phyloP scores from a whole-genome alignment of 2,329 filamentous ascomycete genomes.

The Mycocentrospora acerina region DNA sequence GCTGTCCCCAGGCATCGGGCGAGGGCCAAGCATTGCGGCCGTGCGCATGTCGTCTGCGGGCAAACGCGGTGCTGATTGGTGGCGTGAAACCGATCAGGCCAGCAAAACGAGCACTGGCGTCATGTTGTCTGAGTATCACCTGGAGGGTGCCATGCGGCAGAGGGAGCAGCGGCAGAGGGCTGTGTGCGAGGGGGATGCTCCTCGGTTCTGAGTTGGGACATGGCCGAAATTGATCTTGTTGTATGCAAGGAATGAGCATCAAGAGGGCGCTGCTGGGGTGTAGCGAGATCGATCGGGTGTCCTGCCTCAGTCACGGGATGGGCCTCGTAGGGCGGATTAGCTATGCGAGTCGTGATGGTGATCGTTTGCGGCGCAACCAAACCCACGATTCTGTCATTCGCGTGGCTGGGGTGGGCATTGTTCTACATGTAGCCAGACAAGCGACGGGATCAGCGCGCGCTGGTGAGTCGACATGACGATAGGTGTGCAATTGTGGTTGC shows the following conservation, averaged over 20 bases:
- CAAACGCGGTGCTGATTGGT: slow-evolving; percentile 15
- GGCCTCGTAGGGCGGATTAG: slow-evolving; percentile 24
- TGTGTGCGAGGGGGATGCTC: slow-evolving; percentile 1
- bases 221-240: slow-evolving; percentile 3
- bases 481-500: too few species aligned
- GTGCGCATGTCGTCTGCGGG: slow-evolving; percentile 20
- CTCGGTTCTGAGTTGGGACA: slow-evolving; percentile 2
- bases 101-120: slow-evolving; percentile 13
- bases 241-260: slow-evolving; percentile 7
- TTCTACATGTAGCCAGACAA: not conserved
- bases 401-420: slow-evolving; percentile 5
- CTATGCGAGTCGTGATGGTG: slow-evolving; percentile 10
- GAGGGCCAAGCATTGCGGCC: slow-evolving; percentile 28
- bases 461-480: too few species aligned
- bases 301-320: slow-evolving; percentile 17
- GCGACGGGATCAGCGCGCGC: not conserved
- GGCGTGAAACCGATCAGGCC: slow-evolving; percentile 5
- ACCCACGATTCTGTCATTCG: slow-evolving; percentile 4
- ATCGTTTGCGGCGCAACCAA: slow-evolving; percentile 21
- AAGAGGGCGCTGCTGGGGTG: slow-evolving; percentile 8
- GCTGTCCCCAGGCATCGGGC: slow-evolving; percentile 32
- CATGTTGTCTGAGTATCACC: slow-evolving; percentile 8
- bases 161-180: slow-evolving; percentile 2
- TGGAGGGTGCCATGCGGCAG: slow-evolving; percentile 11
- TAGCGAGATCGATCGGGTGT: slow-evolving; percentile 6